Base-by-base conservation (phyloP, 352 stramenopile genomes). In the Phytophthora constricta region DNA sequence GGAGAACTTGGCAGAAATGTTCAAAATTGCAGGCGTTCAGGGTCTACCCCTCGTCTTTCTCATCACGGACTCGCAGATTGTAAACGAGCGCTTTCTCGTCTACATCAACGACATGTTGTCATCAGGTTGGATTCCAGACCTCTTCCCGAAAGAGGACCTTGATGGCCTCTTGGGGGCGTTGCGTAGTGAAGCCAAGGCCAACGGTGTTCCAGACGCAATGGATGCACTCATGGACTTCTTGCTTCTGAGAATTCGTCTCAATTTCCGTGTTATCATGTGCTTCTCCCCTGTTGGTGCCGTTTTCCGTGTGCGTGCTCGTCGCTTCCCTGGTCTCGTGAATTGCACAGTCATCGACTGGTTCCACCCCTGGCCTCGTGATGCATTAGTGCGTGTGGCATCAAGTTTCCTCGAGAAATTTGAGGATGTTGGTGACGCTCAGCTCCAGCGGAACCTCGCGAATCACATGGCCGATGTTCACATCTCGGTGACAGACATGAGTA, bases 101-200 rank as follows among this genome's bases (percentile, higher is more conserved):
- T 99, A 98, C 74, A 99, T 99, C 67, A 99, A 99, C 79, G 95
- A 98, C 41, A 98, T 99, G 74, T 82, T 99, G 7, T 96, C 91
- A 25, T 85, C 75, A 8, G 97, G 97, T 5, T 99, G 97, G 96
- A 98, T 99, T 58, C 92, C 95, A 4, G 97, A 99, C 73, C 79
- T 99, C 13, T 99, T 99, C 77, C 81, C 93, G 1, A 98, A 98
- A 70, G 97, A 99, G 69, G 97, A 99, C 52, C 82, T 99, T 11
- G 97, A 99, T 58, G 87, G 84, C 5, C 74, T 99, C 22, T 64
- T 98, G 1, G 94, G 87, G 19, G 79, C 82, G 0, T 76, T 99
- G 17, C 87, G 94, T 41, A 97, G 96, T 25, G 97, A 99, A 79
- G 97, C 97, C 2, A 99, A 99, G 78, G 91, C 93, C 14, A 95